These are phyloP conservation scores for Cucurbita argyrosperma DNA, from an alignment of 306 rosid species.

Conservation along the genomic window DNA sequence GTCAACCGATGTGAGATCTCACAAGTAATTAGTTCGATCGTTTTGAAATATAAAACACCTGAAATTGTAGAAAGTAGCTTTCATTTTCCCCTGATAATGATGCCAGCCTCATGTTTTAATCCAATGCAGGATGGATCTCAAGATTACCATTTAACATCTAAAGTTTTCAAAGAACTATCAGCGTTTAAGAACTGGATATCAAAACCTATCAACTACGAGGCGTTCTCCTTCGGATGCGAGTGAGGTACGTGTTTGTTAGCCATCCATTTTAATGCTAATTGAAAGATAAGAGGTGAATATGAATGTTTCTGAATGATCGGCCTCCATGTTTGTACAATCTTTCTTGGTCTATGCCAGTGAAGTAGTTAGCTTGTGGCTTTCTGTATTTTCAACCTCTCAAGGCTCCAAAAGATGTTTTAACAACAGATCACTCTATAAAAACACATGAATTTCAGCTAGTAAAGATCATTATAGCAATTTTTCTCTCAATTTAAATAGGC, in stretches of 20 bases:
- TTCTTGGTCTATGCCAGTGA: background rate
- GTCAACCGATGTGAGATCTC: too few relatives aligned
- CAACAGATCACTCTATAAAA: background rate
- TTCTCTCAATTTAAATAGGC: too few relatives aligned
- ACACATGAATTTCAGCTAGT: background rate
- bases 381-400: background rate
- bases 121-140: slow-evolving; percentile 45
- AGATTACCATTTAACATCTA: slow-evolving; percentile 36
- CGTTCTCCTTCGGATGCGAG: slow-evolving; percentile 21
- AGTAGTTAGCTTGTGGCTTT: background rate
- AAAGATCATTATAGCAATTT: background rate
- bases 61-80: background rate
- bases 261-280: background rate
- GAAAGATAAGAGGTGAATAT: background rate
- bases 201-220: slow-evolving; percentile 44
- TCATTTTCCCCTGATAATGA: background rate
- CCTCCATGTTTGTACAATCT: background rate
- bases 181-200: slow-evolving; percentile 47
- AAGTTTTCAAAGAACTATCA: slow-evolving; percentile 31
- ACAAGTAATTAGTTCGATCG: background rate
- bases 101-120: slow-evolving; percentile 5
- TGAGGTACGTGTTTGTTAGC: background rate
- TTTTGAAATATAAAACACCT: background rate
- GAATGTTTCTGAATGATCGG: background rate
- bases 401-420: background rate